Conservation (phyloP, 176 grass and related monocot species). For the Secale cereale region DNA sequence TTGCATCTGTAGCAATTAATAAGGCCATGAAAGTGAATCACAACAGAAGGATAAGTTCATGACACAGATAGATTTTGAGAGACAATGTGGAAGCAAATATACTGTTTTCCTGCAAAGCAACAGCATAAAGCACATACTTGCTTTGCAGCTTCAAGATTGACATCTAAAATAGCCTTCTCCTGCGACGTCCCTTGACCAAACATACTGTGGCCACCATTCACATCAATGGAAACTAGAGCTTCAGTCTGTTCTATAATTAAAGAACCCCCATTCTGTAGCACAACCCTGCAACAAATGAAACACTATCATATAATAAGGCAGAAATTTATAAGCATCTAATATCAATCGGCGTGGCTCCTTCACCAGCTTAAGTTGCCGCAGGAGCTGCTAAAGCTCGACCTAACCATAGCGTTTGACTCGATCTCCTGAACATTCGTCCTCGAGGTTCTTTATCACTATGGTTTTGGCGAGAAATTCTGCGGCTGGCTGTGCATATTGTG, state of each 20-base stretch:
- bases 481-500: too few species aligned
- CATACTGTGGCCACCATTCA: conserved; percentile 87
- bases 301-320: conserved; percentile 26
- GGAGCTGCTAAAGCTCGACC: neutral
- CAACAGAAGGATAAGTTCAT: conserved; percentile 3
- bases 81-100: conserved; percentile 4
- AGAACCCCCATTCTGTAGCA: conserved; percentile 75
- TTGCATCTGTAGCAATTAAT: neutral
- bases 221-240: conserved; percentile 94
- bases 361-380: neutral
- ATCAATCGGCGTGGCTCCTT: neutral
- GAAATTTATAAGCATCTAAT: conserved; percentile 8
- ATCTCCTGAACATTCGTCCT: too few species aligned
- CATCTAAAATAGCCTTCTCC: conserved; percentile 81
- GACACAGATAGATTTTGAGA: neutral
- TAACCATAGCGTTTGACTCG: neutral
- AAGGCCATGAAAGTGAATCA: neutral
- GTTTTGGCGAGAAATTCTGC: too few species aligned
- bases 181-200: conserved; percentile 74
- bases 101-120: conserved; percentile 17
- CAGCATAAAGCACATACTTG: conserved; percentile 61
- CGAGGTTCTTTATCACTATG: too few species aligned
- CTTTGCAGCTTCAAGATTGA: conserved; percentile 94
- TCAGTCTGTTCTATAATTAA: conserved; percentile 98
- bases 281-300: conserved; percentile 54